phyloP scores from a whole-genome alignment of 257 asterid species.

The Anisodus acutangulus region DNA sequence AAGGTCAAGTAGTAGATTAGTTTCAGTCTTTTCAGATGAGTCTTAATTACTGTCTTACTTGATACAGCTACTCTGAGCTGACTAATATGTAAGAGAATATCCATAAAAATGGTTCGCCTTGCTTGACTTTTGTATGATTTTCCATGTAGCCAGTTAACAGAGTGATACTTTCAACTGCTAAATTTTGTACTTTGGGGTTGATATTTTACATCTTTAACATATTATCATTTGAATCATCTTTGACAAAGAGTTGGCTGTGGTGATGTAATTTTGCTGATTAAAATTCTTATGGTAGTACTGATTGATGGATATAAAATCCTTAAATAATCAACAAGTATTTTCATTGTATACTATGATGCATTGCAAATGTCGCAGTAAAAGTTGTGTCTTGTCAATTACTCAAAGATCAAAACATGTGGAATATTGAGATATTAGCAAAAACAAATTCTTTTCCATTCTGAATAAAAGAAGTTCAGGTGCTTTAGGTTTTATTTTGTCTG shows the following conservation, averaged over 20 bases:
- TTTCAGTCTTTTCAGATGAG: not conserved
- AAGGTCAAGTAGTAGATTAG: not conserved
- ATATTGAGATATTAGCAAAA: not conserved
- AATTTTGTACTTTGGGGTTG: not conserved
- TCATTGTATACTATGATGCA: slow-evolving; percentile 9
- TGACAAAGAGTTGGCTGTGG: not conserved
- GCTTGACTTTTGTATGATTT: not conserved
- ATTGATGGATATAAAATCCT: not conserved
- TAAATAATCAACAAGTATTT: not conserved
- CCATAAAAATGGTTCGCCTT: not conserved
- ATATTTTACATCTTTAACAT: not conserved
- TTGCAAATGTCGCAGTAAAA: not conserved
- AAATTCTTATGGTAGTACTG: not conserved
- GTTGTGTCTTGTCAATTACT: not conserved
- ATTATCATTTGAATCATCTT: slow-evolving; percentile 8
- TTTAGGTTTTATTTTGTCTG: slow-evolving; percentile 22
- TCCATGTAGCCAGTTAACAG: not conserved
- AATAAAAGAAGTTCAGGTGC: not conserved
- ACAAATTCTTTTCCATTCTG: not conserved
- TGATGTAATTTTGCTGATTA: not conserved
- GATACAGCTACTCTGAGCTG: not conserved
- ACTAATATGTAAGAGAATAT: not conserved
- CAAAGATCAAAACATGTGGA: not conserved
- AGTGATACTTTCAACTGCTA: slow-evolving; percentile 1
- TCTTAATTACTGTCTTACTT: not conserved